phyloP scores from a whole-genome alignment of 176 grass and related monocot species.

The Tillandsia fasciculata region DNA sequence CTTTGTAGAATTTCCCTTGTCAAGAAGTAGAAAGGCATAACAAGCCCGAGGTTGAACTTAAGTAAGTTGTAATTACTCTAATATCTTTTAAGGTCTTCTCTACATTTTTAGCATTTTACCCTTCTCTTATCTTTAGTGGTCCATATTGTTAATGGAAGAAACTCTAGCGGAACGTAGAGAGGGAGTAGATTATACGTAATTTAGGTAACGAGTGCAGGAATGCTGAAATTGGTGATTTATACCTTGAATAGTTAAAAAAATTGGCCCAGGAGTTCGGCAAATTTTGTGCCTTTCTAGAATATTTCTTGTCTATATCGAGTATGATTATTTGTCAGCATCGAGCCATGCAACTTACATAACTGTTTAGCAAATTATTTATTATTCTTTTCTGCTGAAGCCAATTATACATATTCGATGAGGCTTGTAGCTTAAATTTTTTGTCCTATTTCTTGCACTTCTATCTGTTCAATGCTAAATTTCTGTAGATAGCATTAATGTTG shows the following conservation, averaged over 20 bases:
- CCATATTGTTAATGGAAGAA: no score
- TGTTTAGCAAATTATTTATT: not conserved
- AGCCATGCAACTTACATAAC: not conserved
- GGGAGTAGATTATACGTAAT: no score
- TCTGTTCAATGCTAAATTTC: not conserved
- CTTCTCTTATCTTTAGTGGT: no score
- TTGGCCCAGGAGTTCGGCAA: not conserved
- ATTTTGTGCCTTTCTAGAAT: not conserved
- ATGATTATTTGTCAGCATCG: not conserved
- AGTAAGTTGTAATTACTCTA: conserved; percentile 37
- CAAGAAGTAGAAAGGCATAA: conserved; percentile 98
- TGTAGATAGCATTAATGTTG: not conserved
- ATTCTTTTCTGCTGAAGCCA: not conserved
- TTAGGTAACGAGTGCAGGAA: not conserved
- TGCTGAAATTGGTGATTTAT: not conserved
- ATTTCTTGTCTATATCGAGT: not conserved
- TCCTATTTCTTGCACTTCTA: not conserved
- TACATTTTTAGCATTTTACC: not conserved
- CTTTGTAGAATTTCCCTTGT: conserved; percentile 84
- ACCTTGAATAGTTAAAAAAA: not conserved
- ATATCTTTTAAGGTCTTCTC: not conserved
- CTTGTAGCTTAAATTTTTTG: not conserved
- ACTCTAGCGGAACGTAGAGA: no score
- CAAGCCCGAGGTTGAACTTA: conserved; percentile 91
- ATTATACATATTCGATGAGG: not conserved